Evolutionary conservation across 2,329 filamentous ascomycete genomes (phyloP).

Genomic region (Cucurbitaria berberidis): DNA sequence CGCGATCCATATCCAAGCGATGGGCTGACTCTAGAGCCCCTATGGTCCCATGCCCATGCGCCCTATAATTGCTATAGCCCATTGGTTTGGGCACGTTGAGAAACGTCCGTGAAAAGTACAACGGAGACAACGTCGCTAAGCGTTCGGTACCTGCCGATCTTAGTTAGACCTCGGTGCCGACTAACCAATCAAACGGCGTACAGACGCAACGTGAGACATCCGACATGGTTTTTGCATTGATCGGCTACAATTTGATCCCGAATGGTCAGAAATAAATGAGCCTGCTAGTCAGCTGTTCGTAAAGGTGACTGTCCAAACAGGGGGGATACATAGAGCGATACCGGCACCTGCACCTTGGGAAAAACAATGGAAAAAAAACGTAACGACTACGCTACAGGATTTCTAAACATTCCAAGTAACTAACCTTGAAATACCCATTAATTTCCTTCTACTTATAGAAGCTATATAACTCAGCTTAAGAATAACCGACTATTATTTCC

Average conservation of each 20-base stretch:
- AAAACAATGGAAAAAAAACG: too few species aligned
- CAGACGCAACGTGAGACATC: not conserved
- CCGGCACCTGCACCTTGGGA: too few species aligned
- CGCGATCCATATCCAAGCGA: not conserved
- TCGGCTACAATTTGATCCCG: not conserved
- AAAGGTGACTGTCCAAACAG: too few species aligned
- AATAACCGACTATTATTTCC: too few species aligned
- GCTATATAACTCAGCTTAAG: too few species aligned
- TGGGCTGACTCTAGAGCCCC: not conserved
- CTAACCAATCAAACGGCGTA: not conserved
- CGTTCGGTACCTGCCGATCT: constrained; percentile 14
- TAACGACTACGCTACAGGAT: too few species aligned
- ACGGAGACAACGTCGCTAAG: not conserved
- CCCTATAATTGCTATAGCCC: not conserved
- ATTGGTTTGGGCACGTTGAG: not conserved
- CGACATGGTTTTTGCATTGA: not conserved
- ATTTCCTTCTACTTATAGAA: too few species aligned
- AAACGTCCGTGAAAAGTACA: not conserved
- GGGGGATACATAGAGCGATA: too few species aligned
- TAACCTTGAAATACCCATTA: too few species aligned
- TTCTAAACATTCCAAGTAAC: too few species aligned
- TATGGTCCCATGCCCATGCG: not conserved
- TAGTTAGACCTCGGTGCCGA: constrained; percentile 5
- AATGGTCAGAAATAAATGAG: not conserved
- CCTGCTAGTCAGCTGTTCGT: not conserved